A percentile compares a stretch with the other conserved stretches of the same genome.
Conservation (phyloP, 2,329 filamentous ascomycete species). For the Phoma sp. region DNA sequence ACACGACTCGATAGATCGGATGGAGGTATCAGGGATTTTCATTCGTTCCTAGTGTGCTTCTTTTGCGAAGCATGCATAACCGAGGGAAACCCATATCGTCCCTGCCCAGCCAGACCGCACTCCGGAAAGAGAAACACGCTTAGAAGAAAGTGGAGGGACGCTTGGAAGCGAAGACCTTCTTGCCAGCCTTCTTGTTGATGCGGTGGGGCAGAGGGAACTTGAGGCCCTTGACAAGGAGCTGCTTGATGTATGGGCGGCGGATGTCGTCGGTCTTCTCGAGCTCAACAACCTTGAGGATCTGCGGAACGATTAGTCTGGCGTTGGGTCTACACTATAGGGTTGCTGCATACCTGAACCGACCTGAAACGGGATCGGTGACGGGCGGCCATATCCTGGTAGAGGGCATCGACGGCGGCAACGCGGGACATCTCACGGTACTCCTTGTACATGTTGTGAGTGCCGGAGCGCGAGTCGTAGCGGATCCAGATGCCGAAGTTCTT, state of each 20-base stretch:
- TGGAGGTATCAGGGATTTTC: conserved; percentile 50
- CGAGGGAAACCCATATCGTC: conserved; percentile 49
- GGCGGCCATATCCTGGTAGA: conserved; percentile 99
- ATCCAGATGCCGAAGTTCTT: conserved; percentile 99
- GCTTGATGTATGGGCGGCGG: conserved; percentile 99
- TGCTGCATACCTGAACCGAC: conserved; percentile 86
- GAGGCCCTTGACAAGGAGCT: conserved; percentile 93
- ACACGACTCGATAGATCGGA: conserved; percentile 30
- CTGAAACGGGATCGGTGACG: conserved; percentile 98
- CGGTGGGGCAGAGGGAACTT: conserved; percentile 99
- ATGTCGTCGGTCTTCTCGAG: conserved; percentile 92
- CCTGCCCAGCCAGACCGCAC: conserved; percentile 48
- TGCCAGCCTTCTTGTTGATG: conserved; percentile 78
- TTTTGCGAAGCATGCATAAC: conserved; percentile 51
- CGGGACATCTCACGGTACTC: conserved; percentile 99
- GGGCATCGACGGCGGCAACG: conserved; percentile 90
- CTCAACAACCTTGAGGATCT: conserved; percentile 99
- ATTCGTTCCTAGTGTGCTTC: conserved; percentile 53
- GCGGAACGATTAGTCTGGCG: conserved; percentile 8
- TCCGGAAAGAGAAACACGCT: conserved; percentile 55
- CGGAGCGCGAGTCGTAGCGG: conserved; percentile 99
- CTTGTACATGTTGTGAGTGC: conserved; percentile 99
- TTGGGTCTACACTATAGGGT: background rate
- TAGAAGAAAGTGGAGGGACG: conserved; percentile 98
- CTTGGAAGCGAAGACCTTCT: conserved; percentile 91